Base-by-base conservation (phyloP, 768 basidiomycete species). In the Antrodiella citrinella region DNA sequence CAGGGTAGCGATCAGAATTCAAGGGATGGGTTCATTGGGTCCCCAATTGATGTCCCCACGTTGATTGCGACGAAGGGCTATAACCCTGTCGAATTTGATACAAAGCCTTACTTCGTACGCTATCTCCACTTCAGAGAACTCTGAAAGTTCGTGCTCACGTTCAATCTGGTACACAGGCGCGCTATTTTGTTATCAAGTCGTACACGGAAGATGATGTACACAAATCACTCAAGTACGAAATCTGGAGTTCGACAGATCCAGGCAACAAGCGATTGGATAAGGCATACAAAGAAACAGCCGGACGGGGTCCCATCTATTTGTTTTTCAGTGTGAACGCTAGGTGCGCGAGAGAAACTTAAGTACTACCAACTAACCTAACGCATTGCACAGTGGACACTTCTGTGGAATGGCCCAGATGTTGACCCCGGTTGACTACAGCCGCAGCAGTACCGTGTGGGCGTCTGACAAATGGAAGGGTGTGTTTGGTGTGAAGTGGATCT, bases 401-500 rank as follows among this genome's bases (percentile, higher is more conserved):
- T 97, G 95, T 60, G 95, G 95, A 26, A 92, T 98, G 81, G 95
- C 95, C 1, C 93, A 96, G 68, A 97, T 98, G 95, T 68, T 95
- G 59, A 95, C 92, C 5, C 87, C 90, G 77, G 88, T 98, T 30
- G 95, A 98, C 65, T 94, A 98, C 65, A 86, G 88, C 4, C 79
- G 86, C 51, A 92, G 91, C 64, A 93, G 90, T 54, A 97, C 87
- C 1, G 96, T 99, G 18, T 99, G 96, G 96, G 94, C 94, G 1
- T 94, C 94, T 26, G 94, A 98, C 69, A 99, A 99, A 65, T 99
- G 96, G 96, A 98, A 99, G 67, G 96, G 96, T 20, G 91, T 98
- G 47, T 96, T 99, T 75, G 95, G 94, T 70, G 91, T 99, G 21
- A 80, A 86, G 50, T 98, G 96, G 96, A 84, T 98, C 55, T 98